A percentile compares a stretch with the other conserved stretches of the same genome.
These are phyloP conservation scores for Auricularia cornea DNA, from an alignment of 768 basidiomycete species.

Conservation along the genomic window DNA sequence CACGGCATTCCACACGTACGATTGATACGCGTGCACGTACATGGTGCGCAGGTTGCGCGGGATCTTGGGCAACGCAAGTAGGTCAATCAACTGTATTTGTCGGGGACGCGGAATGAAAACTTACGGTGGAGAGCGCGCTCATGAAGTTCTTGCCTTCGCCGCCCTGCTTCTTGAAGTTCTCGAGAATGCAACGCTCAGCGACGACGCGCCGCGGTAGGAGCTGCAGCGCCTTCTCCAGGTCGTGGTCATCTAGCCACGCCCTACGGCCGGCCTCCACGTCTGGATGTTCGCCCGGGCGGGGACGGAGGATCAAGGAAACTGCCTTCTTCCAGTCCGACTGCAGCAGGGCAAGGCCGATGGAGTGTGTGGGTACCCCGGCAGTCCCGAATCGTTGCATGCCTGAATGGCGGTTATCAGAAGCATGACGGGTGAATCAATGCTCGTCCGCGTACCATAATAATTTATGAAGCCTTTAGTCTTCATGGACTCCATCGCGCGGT, in stretches of 20 bases:
- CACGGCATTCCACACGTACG: constrained; percentile 96
- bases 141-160: constrained; percentile 76
- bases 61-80: constrained; percentile 46
- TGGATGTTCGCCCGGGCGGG: constrained; percentile 85
- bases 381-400: constrained; percentile 99
- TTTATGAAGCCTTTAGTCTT: constrained; percentile 91
- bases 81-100: neutral
- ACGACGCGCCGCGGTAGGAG: constrained; percentile 87
- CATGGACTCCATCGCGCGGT: constrained; percentile 67
- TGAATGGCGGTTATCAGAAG: constrained; percentile 19
- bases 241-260: constrained; percentile 79
- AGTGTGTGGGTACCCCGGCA: constrained; percentile 89
- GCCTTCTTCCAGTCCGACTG: constrained; percentile 88
- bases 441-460: constrained; percentile 78
- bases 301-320: constrained; percentile 68
- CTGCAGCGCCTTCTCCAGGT: constrained; percentile 73
- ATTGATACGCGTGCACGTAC: constrained; percentile 98
- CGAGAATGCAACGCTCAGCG: constrained; percentile 87
- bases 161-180: constrained; percentile 76
- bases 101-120: neutral
- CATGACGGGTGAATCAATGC: neutral
- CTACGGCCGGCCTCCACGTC: constrained; percentile 78
- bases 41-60: constrained; percentile 91
- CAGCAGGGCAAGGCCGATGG: constrained; percentile 85
- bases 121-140: constrained; percentile 78